A percentile compares a stretch with the other conserved stretches of the same genome.
Conservation (phyloP, 768 basidiomycete genomes). For the Tulasnella sp. region DNA sequence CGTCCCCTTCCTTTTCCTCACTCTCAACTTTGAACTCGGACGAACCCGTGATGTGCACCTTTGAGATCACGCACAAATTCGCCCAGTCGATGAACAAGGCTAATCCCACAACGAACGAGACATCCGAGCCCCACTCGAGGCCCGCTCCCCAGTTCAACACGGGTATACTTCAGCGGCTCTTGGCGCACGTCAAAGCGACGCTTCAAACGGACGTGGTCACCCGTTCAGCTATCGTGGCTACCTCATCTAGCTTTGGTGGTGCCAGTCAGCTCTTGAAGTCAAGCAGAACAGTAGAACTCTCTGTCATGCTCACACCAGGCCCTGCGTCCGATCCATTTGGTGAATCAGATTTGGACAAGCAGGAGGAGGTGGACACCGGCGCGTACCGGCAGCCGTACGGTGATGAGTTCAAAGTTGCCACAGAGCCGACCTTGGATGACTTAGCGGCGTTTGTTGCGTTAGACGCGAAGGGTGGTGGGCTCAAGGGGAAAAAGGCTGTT, state of each 20-base stretch:
- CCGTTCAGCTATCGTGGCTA: not conserved
- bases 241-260: not conserved
- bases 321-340: conserved; percentile 26
- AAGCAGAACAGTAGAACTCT: conserved; percentile 44
- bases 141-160: conserved; percentile 13
- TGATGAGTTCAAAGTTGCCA: conserved; percentile 39
- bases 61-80: conserved; percentile 47
- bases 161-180: conserved; percentile 15
- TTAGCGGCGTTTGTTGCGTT: conserved; percentile 69
- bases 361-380: conserved; percentile 35
- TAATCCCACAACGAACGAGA: conserved; percentile 16
- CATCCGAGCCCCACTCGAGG: conserved; percentile 3
- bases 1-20: conserved; percentile 18
- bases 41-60: conserved; percentile 41
- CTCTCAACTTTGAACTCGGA: conserved; percentile 20
- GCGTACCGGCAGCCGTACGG: conserved; percentile 33
- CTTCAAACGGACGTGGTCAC: conserved; percentile 13
- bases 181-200: conserved; percentile 13
- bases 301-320: conserved; percentile 52
- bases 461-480: conserved; percentile 15
- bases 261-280: conserved; percentile 32
- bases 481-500: conserved; percentile 73
- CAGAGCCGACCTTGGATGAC: conserved; percentile 72
- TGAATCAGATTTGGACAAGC: not conserved
- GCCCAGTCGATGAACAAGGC: conserved; percentile 15